Evolutionary conservation across 2,329 filamentous ascomycete species (phyloP).

Genomic region (Coniochaeta sp.): DNA sequence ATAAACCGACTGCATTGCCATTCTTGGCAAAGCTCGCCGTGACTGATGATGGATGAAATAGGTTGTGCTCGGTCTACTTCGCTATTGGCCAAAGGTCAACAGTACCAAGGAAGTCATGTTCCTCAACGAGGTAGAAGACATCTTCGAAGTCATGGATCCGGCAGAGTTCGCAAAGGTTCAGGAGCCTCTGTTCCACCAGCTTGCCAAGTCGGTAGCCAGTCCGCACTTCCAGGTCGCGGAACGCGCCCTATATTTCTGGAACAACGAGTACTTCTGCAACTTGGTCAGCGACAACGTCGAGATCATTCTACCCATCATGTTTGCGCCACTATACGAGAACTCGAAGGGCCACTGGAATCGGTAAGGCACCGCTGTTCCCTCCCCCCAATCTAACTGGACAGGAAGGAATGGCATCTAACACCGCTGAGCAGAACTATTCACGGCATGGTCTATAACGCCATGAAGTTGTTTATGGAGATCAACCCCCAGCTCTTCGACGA

Average conservation of each 20-base stretch:
- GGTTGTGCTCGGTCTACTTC: conserved; percentile 88
- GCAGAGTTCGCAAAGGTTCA: conserved; percentile 98
- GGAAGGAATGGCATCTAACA: conserved; percentile 19
- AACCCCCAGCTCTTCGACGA: conserved; percentile 98
- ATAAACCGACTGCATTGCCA: background rate
- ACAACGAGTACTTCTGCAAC: conserved; percentile 99
- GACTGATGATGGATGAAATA: conserved; percentile 22
- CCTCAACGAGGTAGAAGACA: conserved; percentile 97
- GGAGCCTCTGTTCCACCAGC: conserved; percentile 92
- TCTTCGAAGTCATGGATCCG: conserved; percentile 99
- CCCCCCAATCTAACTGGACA: background rate
- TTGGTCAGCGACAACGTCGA: conserved; percentile 98
- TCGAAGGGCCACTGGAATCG: conserved; percentile 99
- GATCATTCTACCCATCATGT: conserved; percentile 98
- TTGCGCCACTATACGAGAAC: conserved; percentile 95
- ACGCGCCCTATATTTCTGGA: conserved; percentile 98
- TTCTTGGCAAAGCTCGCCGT: background rate
- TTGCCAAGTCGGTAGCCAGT: conserved; percentile 96
- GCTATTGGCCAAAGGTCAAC: conserved; percentile 99
- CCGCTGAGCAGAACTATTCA: conserved; percentile 77
- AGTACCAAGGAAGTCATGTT: conserved; percentile 99
- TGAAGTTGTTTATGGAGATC: conserved; percentile 99
- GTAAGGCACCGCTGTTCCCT: conserved; percentile 43
- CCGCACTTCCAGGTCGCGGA: conserved; percentile 99
- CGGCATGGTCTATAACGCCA: conserved; percentile 99